Conservation (phyloP, 1,139 yeast genomes). For the Zygoascus hellenicus region DNA sequence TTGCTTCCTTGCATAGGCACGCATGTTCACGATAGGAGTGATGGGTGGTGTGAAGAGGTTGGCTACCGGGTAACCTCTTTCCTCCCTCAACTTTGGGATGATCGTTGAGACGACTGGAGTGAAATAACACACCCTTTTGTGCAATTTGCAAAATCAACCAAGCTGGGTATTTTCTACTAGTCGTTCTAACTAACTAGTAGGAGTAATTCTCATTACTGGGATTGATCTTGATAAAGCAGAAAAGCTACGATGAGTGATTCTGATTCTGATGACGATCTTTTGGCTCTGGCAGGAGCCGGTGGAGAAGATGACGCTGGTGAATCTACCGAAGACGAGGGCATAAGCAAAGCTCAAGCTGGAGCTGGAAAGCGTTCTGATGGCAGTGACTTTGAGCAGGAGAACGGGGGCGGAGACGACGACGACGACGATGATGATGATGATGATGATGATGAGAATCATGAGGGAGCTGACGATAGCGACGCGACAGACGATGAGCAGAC, state of each 20-base stretch:
- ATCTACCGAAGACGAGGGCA: conserved; percentile 21
- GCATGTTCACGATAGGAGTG: too few species aligned
- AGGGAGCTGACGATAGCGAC: conserved; percentile 37
- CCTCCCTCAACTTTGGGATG: too few species aligned
- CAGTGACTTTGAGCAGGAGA: conserved; percentile 14
- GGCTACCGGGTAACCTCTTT: conserved; percentile 2
- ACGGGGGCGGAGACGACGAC: conserved; percentile 24
- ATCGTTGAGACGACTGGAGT: too few species aligned
- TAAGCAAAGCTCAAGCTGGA: conserved; percentile 13
- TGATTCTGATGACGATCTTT: conserved; percentile 59
- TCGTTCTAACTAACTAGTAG: too few species aligned
- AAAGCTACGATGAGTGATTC: conserved; percentile 21
- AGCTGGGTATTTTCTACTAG: too few species aligned
- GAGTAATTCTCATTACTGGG: too few species aligned
- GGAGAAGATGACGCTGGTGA: conserved; percentile 23
- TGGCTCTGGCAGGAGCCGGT: conserved; percentile 84
- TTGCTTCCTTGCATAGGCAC: too few species aligned
- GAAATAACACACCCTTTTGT: background rate
- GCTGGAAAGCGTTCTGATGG: conserved; percentile 14
- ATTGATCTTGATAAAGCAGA: too few species aligned
- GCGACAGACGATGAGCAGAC: conserved; percentile 42
- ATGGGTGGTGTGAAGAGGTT: background rate
- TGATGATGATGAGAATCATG: conserved; percentile 29
- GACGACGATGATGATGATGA: conserved; percentile 29
- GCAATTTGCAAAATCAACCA: background rate